Base-by-base conservation (phyloP, 805 yeast genomes). In the Yarrowia divulgata region DNA sequence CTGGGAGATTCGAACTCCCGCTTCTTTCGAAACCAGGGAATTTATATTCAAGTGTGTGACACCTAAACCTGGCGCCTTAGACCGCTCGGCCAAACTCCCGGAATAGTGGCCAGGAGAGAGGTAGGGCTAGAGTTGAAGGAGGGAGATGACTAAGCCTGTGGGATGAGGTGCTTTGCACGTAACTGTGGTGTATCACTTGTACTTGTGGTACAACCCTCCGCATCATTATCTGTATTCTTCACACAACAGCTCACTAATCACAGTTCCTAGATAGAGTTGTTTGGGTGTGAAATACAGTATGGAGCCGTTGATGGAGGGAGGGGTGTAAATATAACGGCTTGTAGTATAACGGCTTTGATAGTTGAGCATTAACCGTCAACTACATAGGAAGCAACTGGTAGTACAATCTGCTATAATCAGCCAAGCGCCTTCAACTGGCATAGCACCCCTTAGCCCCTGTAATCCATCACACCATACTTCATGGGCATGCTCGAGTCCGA, bases 21-120 rank as follows among this genome's bases (percentile, higher is more conserved):
- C 66, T 18, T 60, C 66, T 60, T 60, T 60, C 66, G 66, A 60
- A 18, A 60, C 66, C 66, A 60, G 66, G 66, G 66, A 60, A 13
- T 45, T 60, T 60, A 19, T 60, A n/a, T 60, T 60, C 52, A 60
- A 60, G 66, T 45, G 66, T 60, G 66, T 34, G 45, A 45, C 66
- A 66, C 70, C 63, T 69, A 50, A 48, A 62, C 64, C 70, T 45
- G 67, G 63, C 71, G 68, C 68, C 68, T 63, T 63, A 63, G 68
- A 63, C 68, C 68, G 57, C 68, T 63, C 68, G 68, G 68, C 70
- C 54, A 68, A 60, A 60, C 66, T 60, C 66, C 66, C 66, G 18
- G 29, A 34, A 34, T 42, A n/a, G 10, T 9, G n/a, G 52, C 18
- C 52, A 8, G 5, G 13, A 16, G 40, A 5, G 23, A 40, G 9